Conservation (phyloP, 768 basidiomycete species). For the Suillus spraguei region DNA sequence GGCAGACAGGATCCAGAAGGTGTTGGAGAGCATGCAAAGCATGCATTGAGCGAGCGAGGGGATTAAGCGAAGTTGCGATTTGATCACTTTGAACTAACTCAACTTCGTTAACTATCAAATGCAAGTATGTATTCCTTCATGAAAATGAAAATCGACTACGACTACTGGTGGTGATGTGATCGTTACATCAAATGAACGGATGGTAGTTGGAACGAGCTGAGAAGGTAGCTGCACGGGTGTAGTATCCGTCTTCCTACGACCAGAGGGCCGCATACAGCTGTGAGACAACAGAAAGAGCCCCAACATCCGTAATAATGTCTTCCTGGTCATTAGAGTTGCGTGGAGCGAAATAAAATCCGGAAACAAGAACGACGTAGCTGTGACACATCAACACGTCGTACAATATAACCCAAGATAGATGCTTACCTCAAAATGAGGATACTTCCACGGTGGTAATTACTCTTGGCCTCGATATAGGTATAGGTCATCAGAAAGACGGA, state of each 20-base stretch:
- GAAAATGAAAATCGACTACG: background rate
- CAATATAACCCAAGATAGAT: background rate
- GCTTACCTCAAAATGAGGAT: constrained; percentile 89
- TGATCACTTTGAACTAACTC: background rate
- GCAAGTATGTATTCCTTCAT: background rate
- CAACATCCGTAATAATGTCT: constrained; percentile 14
- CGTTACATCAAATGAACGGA: constrained; percentile 1
- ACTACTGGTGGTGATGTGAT: background rate
- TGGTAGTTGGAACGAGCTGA: constrained; percentile 20
- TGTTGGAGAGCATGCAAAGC: constrained; percentile 53
- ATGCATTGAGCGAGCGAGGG: constrained; percentile 46
- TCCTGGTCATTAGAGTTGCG: constrained; percentile 26
- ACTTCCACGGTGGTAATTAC: constrained; percentile 96
- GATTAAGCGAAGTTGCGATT: background rate
- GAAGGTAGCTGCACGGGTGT: background rate
- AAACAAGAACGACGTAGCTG: constrained; percentile 88
- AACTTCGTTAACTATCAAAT: constrained; percentile 3
- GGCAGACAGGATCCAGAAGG: constrained; percentile 36
- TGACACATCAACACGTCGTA: constrained; percentile 7
- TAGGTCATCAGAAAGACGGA: constrained; percentile 98
- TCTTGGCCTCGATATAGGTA: constrained; percentile 98
- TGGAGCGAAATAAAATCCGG: constrained; percentile 94
- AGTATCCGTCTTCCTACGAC: background rate
- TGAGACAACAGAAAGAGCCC: constrained; percentile 7
- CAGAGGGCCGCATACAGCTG: constrained; percentile 11